phyloP scores from a whole-genome alignment of 2,329 filamentous ascomycete species.

The Neoascochyta sp. region DNA sequence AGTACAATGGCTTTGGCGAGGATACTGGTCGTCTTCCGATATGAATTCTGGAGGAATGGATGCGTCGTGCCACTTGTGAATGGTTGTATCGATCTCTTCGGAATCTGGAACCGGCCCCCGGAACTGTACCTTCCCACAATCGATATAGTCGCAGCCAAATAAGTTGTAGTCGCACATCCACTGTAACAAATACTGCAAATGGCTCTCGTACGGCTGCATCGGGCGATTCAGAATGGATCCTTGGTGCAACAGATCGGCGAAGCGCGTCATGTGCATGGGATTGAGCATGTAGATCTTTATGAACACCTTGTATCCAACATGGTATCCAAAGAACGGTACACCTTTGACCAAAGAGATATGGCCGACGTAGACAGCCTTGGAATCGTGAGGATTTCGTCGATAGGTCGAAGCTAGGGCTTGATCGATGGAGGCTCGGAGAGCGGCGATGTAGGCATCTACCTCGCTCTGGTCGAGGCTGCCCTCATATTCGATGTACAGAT shows the following conservation, averaged over 20 bases:
- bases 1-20: constrained; percentile 79
- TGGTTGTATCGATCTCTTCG: constrained; percentile 56
- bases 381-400: constrained; percentile 67
- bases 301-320: constrained; percentile 86
- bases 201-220: constrained; percentile 91
- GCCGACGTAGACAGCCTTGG: constrained; percentile 72
- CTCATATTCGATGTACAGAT: constrained; percentile 85
- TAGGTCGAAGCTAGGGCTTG: constrained; percentile 85
- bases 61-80: constrained; percentile 75
- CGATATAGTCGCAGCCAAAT: constrained; percentile 86
- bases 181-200: constrained; percentile 86
- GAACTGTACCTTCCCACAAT: constrained; percentile 67
- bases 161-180: constrained; percentile 99
- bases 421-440: constrained; percentile 82
- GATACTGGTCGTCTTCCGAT: constrained; percentile 61
- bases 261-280: constrained; percentile 77
- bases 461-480: constrained; percentile 64
- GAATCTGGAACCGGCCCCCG: constrained; percentile 70
- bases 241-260: constrained; percentile 82
- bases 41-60: constrained; percentile 61
- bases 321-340: constrained; percentile 91
- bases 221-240: constrained; percentile 78
- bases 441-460: constrained; percentile 74
- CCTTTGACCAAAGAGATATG: constrained; percentile 91
- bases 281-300: constrained; percentile 95